Conservation (phyloP, 805 yeast genomes). For the Zygotorulaspora chibaensis region DNA sequence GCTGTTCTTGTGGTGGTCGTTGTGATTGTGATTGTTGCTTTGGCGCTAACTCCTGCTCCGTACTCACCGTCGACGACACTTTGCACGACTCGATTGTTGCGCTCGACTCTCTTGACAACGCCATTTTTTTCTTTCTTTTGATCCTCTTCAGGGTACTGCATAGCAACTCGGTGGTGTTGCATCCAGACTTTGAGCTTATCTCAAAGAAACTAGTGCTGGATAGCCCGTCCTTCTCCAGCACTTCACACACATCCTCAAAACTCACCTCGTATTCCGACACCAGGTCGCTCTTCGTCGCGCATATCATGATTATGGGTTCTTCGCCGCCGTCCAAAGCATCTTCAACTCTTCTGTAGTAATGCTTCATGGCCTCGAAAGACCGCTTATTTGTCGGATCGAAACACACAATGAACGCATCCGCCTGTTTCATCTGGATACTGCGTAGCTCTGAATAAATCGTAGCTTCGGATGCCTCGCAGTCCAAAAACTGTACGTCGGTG, state of each 20-base stretch:
- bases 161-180: constrained; percentile 17
- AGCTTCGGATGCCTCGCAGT: constrained; percentile 19
- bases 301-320: constrained; percentile 23
- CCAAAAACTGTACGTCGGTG: constrained; percentile 24
- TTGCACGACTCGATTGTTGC: not conserved
- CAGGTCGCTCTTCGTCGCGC: constrained; percentile 23
- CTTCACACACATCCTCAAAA: constrained; percentile 13
- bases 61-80: not conserved
- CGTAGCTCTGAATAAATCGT: constrained; percentile 24
- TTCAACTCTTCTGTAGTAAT: constrained; percentile 20
- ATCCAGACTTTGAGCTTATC: constrained; percentile 23
- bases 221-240: constrained; percentile 18
- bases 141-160: constrained; percentile 13
- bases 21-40: not conserved
- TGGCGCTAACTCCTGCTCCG: not conserved
- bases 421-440: constrained; percentile 26
- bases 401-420: constrained; percentile 31
- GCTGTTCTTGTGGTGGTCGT: no score
- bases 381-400: constrained; percentile 22
- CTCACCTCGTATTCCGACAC: constrained; percentile 11
- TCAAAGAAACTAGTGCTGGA: constrained; percentile 19
- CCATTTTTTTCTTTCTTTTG: constrained; percentile 6
- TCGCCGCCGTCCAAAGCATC: constrained; percentile 14
- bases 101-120: not conserved
- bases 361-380: constrained; percentile 20